Evolutionary conservation across 345 rosid species (phyloP).

Genomic region (Linum usitatissimum): DNA sequence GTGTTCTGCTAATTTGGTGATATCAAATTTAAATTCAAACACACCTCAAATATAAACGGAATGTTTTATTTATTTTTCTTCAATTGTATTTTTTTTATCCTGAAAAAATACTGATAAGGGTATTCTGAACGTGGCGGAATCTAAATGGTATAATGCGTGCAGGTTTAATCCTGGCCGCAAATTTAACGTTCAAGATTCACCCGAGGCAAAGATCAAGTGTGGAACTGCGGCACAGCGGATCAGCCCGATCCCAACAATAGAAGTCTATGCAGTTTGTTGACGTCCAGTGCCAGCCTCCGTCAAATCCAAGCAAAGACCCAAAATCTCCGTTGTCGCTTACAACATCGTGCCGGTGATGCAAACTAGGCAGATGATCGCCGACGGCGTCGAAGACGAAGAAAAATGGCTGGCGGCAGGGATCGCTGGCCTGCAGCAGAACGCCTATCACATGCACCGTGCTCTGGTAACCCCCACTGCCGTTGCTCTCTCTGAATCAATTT

Average conservation of each 20-base stretch:
- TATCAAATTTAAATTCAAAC: too few relatives aligned
- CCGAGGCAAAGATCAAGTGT: background rate
- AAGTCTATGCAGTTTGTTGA: background rate
- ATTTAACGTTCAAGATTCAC: background rate
- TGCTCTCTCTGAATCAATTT: background rate
- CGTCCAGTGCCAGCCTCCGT: background rate
- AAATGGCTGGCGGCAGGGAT: constrained; percentile 94
- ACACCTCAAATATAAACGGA: too few relatives aligned
- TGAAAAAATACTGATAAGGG: too few relatives aligned
- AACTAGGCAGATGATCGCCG: constrained; percentile 47
- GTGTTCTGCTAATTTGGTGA: too few relatives aligned
- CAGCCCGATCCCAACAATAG: background rate
- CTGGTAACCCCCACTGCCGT: constrained; percentile 36
- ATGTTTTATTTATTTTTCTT: too few relatives aligned
- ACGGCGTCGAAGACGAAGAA: constrained; percentile 87
- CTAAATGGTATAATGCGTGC: too few relatives aligned
- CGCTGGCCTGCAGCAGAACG: constrained; percentile 94
- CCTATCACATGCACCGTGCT: constrained; percentile 97
- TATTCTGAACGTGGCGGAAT: too few relatives aligned
- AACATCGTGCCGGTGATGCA: constrained; percentile 9
- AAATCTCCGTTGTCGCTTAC: constrained; percentile 19
- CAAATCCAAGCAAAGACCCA: constrained; percentile 20
- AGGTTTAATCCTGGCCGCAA: background rate
- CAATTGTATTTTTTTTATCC: too few relatives aligned
- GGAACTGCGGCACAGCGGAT: background rate